Percentiles rank a stretch among this genome's conserved stretches.
Conservation (phyloP, 2,329 filamentous ascomycete genomes). For the Simplicillium aogashimaense region DNA sequence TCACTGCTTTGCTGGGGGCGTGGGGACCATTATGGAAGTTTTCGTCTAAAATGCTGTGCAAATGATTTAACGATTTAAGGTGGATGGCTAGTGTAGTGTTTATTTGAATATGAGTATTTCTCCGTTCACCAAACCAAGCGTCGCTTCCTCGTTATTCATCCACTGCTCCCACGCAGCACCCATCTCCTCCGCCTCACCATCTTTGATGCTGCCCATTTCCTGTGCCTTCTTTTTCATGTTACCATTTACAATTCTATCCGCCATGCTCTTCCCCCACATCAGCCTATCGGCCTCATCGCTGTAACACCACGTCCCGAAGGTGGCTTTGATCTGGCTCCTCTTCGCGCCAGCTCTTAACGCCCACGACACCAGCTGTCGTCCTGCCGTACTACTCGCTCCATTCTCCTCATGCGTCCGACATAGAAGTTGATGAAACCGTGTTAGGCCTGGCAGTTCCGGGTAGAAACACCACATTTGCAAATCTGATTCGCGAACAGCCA, state of each 20-base stretch:
- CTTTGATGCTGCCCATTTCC: constrained; percentile 14
- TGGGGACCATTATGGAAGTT: constrained; percentile 27
- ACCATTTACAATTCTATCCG: constrained; percentile 12
- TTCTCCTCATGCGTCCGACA: constrained; percentile 11
- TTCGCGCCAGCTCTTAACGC: constrained; percentile 13
- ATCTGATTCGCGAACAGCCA: constrained; percentile 24
- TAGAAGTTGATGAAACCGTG: constrained; percentile 13
- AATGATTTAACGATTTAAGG: too few species aligned
- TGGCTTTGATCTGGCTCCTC: constrained; percentile 12
- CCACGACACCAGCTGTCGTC: constrained; percentile 18
- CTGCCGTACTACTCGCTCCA: constrained; percentile 16
- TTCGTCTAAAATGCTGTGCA: too few species aligned
- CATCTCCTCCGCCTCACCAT: constrained; percentile 16
- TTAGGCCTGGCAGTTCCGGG: constrained; percentile 14
- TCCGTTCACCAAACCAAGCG: constrained; percentile 17
- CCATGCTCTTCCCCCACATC: constrained; percentile 18
- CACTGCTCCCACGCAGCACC: constrained; percentile 17
- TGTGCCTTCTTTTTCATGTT: constrained; percentile 15
- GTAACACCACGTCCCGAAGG: constrained; percentile 20
- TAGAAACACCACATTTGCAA: constrained; percentile 18
- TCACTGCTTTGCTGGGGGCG: constrained; percentile 19
- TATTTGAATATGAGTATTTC: constrained; percentile 13
- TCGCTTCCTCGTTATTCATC: constrained; percentile 15
- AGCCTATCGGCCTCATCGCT: constrained; percentile 13
- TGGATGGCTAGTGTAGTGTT: too few species aligned